Base-by-base conservation (phyloP, 768 basidiomycete genomes). In the Collybiopsis luxurians region DNA sequence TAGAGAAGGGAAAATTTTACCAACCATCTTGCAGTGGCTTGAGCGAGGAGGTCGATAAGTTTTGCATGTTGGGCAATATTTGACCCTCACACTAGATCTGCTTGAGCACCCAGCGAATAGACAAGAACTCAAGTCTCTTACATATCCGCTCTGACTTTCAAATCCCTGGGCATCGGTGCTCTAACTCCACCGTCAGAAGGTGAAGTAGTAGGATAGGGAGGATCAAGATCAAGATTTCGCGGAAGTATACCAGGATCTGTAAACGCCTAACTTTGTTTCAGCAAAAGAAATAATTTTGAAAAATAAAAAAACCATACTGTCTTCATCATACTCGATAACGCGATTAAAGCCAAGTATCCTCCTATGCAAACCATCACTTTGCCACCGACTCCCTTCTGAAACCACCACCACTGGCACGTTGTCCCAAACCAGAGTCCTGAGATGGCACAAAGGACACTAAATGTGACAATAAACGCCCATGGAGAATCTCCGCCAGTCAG, bases 11-110 rank as follows among this genome's bases (percentile, higher is more conserved):
- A 23, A 27, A 2, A 24, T 38, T n/a, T 15, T 4, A 39, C 79
- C 66, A 63, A 92, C 93, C 84, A 97, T 83, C 69, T 95, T 92
- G 69, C 96, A 99, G 71, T 99, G 96, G 66, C 92, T 96, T 19
- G 94, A 90, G 60, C 96, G 77, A 3, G 96, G 96, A 6, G 96
- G 93, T 19, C 96, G 85, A 67, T 98, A 99, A 1, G 84, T 93
- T 64, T 84, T 83, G 71, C 96, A 99, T 12, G 95, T 98, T 30
- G 87, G 82, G 67, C 96, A 99, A 64, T 93, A 98, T 71, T 96
- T 97, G 55, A 93, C 89, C 10, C 90, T 86, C 34, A 96, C 90
- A 27, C 94, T 95, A 65, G 34, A 13, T 6, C 21, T 59, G 56
- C 13, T 21, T 39, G 45, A 51, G 23, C 58, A 47, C 60, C 40